Evolutionary conservation across 2,329 filamentous ascomycete species (phyloP), one percentile per base, ranked within the genome.

Genomic region (Xylariaceae sp.): DNA sequence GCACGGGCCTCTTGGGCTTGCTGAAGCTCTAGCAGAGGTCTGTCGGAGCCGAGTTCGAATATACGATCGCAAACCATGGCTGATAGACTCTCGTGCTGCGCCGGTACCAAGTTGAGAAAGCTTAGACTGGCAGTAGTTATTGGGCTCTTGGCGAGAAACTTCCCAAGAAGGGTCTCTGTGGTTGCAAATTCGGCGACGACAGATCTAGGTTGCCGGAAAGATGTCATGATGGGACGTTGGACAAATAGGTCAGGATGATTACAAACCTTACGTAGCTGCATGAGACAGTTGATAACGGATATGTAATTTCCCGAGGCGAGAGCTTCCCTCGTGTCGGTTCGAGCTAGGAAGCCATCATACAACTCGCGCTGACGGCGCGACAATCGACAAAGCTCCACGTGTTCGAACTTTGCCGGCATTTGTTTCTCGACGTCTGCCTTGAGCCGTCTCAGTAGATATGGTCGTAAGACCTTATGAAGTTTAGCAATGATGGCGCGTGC

Each of bases 401-500:
- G 93, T 73, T 99, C 96, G 70, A 96, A 96, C 73, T 99, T 99
- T 60, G 87, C 93, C 0, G 96, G 95, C 91, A 99, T 96, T 72
- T 99, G 95, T 77, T 98, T 97, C 77, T 99, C 96, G 5, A 99
- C 95, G 70, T 99, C 95, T 40, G 92, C 90, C 76, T 99, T 99
- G 55, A 99, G 79, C 53, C 95, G 87, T 48, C 95, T 88, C 6
- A 99, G 82, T 9, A 99, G 83, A 69, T 97, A 98, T 0, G 95
- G 95, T 2, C 96, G 87, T 8, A 99, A 81, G 19, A 98, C 92
- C 65, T 96, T 92, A 77, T 99, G 96, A 4, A 99, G 83, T 72
- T 98, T 96, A 41, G 87, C 87, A 63, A 99, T 96, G 64, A 97
- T 93, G 55, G 89, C 89, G 66, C 92, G 90, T 11, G 93, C 92